Conservation (phyloP, 306 rosid species). For the Aeschynomene evenia region DNA sequence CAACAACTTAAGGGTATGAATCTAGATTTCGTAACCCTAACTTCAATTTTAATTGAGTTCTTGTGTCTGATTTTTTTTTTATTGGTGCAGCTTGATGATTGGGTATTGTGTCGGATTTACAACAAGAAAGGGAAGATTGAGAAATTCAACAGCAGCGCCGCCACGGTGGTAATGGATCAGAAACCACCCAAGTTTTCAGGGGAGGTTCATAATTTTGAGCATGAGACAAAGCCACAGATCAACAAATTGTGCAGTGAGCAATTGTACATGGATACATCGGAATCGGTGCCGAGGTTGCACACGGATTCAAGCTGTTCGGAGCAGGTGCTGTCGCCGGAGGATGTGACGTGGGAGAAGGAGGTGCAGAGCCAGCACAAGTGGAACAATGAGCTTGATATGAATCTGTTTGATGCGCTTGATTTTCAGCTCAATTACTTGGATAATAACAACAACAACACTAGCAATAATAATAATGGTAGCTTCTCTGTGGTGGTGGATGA, state of each 20-base stretch:
- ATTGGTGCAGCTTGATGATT: constrained; percentile 80
- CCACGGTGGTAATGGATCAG: not conserved
- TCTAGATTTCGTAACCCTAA: not conserved
- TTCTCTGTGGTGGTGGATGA: constrained; percentile 19
- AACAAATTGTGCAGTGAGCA: constrained; percentile 31
- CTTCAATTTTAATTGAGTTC: not conserved
- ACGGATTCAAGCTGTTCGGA: constrained; percentile 75
- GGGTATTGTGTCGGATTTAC: constrained; percentile 93
- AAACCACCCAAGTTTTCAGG: constrained; percentile 25
- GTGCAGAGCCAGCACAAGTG: constrained; percentile 71
- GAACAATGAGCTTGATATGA: constrained; percentile 42
- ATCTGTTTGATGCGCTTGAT: constrained; percentile 39
- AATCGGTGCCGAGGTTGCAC: constrained; percentile 62
- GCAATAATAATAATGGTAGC: no score
- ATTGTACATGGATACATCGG: constrained; percentile 51
- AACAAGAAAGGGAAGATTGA: constrained; percentile 84
- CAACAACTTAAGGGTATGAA: constrained; percentile 61
- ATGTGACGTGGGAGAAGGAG: constrained; percentile 65
- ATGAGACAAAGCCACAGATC: constrained; percentile 54
- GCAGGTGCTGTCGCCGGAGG: constrained; percentile 79
- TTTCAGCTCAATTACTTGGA: constrained; percentile 54
- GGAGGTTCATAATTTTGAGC: constrained; percentile 46
- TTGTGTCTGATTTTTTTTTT: not conserved
- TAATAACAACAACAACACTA: constrained; percentile 9
- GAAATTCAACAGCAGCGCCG: constrained; percentile 25